Evolutionary conservation across 495 filamentous ascomycete genomes (phyloP), one percentile per base, ranked within the genome.

Genomic region (Chaetomium tenue): DNA sequence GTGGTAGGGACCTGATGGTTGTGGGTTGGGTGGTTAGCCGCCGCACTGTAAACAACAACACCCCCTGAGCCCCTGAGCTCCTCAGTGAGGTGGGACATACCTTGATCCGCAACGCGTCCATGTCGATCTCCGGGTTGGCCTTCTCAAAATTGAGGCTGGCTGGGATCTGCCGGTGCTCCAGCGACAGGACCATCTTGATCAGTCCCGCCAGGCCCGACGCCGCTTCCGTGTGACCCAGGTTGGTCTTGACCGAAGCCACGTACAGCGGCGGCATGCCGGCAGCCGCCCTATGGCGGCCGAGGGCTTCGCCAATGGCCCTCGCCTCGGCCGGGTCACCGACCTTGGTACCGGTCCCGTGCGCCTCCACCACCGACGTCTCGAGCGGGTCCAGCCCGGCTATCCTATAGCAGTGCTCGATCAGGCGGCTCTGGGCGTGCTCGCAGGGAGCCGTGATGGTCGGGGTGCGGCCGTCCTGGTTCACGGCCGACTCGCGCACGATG

Each of bases 181-280:
- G 67, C 71, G 81, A 81, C 48, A 85, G 54, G 12, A 77, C 74
- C 0, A 77, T 77, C 65, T 88, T 88, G 52, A 88, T 82, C 1
- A 88, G 60, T 1, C 76, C 78, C 0, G 81, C 75, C 13, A 88
- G 71, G 22, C 84, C 85, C 33, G 74, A 75, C 0, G 78, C 75
- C 1, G 75, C 81, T 66, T 87, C 86, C 2, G 76, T 46, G 68
- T 88, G 86, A 2, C 86, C 84, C 12, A 87, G 78, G 58, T 84
- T 84, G 0, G 79, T 79, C 66, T 87, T 87, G 0, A 86, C 73
- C 0, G 84, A 83, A 1, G 78, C 82, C 5, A 81, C 70, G 16
- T 63, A 61, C 2, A 74, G 12, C 1, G 33, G 33, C 33, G 33
- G 33, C 33, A 37, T 1, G 40, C 11, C 82, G 83, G 71, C 28